Base-by-base conservation (phyloP, 176 grass and related monocot genomes). In the Oryza rufipogon region DNA sequence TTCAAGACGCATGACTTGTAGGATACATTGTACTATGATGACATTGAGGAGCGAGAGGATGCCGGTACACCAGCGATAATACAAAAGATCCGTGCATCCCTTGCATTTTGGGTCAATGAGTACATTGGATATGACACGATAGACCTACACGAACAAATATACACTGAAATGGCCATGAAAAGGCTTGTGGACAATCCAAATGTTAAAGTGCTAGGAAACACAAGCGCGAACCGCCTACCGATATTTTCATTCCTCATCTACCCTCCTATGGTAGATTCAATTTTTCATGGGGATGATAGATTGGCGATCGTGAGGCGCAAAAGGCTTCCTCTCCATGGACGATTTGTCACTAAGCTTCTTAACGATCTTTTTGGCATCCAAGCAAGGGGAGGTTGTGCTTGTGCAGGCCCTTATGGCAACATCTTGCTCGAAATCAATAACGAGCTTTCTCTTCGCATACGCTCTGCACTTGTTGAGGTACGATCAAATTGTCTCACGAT, bases 281-380 rank as follows among this genome's bases (percentile, higher is more conserved):
- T 16, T 16, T n/a, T 16, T 14, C 15, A 73, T 64, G 52, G 38
- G 49, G 64, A 41, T n/a, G 9, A 38, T 67, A n/a, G 11, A 11
- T 45, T 7, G 4, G 73, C 36, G 72, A 65, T 13, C 3, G 32
- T 1, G n/a, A 60, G 33, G 13, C 51, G 12, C 38, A 78, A 41
- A 28, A 44, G 11, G 0, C 79, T 84, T 12, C 92, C 90, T 3
- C 86, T 97, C 15, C 95, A 92, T 11, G 90, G 92, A 2, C 90
- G 95, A 7, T 92, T 94, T 1, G 84, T 92, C 6, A 77, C 95
- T 0, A 92, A 64, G 74, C 77, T 97, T 64, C 76, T 97, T 0
- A 94, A 90, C 12, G 95, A 94, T 80, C 91, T 97, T 45, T 97
- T 97, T 1, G 92, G 95, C 12, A 89, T 97, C 70, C 95, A 97